phyloP scores from a whole-genome alignment of 176 grass and related monocot species.

The Saccharum spontaneum region DNA sequence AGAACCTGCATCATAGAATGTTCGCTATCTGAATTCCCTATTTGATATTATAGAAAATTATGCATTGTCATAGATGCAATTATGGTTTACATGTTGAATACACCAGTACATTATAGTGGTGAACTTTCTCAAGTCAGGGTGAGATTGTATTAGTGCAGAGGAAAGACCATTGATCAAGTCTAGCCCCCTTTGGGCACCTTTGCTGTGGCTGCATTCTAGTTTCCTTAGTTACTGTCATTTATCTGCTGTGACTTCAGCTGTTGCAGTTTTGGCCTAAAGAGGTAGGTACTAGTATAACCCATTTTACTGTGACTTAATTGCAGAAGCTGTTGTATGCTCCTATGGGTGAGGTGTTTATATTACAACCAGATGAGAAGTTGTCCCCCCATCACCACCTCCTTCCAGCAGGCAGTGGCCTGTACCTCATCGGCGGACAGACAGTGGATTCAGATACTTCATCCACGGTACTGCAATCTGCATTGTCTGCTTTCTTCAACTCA shows the following conservation, averaged over 20 bases:
- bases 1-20: not conserved
- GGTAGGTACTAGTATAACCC: not conserved
- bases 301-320: not conserved
- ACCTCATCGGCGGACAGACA: not conserved
- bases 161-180: not conserved
- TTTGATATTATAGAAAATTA: not conserved
- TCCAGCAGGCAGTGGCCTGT: not conserved
- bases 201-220: not conserved
- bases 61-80: not conserved
- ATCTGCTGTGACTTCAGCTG: not conserved
- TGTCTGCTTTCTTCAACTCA: not conserved
- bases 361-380: not conserved
- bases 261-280: not conserved
- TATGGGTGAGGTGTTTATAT: not conserved
- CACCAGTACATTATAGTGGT: not conserved
- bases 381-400: not conserved
- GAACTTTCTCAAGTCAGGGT: not conserved
- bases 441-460: not conserved
- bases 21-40: not conserved
- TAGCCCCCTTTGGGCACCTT: not conserved
- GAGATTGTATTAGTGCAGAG: not conserved
- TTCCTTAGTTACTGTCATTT: not conserved
- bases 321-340: constrained; percentile 4
- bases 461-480: not conserved
- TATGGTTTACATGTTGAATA: not conserved